Evolutionary conservation across 2,329 filamentous ascomycete species (phyloP), one percentile per base, ranked within the genome.

Genomic region (Aspergillus aculeatinus): DNA sequence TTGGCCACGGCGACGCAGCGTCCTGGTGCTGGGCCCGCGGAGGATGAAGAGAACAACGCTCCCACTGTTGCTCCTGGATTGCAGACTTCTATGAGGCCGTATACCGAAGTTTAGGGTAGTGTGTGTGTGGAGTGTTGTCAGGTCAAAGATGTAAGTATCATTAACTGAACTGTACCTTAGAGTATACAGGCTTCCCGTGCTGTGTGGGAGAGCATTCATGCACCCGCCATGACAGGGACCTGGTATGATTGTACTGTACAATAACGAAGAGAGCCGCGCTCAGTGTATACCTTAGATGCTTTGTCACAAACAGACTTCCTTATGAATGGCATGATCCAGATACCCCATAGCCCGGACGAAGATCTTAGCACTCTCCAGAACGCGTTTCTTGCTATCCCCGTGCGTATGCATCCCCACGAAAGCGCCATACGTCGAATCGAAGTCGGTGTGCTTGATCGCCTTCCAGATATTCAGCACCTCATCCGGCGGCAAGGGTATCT

Each of bases 291-390:
- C 50, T 47, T 29, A 23, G 35, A 52, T 16, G n/a, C 27, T 48
- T 21, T 23, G 49, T 61, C 48, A 65, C 39, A 44, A 35, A 57
- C 35, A 64, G 57, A 59, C 58, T 59, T 70, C 70, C 55, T 60
- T 55, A 59, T 68, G 68, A 57, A 76, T 72, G 51, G 68, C 67
- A 67, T 76, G 73, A 50, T 71, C 69, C 19, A 57, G 53, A 63
- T 73, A 72, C 16, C 74, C 74, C 72, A 76, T 75, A 4, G 69
- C 78, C 64, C 71, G 78, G 2, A 88, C 79, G 70, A 92, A 89
- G 21, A 91, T 89, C 79, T 91, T 85, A 82, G 91, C 91, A 71
- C 90, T 93, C 61, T 91, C 85, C 69, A 92, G 68, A 27, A 94
- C 82, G 63, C 89, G 83, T 60, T 72, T 70, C 78, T 89, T 92